phyloP scores from a whole-genome alignment of 768 basidiomycete species.

The Amanita rimosa region DNA sequence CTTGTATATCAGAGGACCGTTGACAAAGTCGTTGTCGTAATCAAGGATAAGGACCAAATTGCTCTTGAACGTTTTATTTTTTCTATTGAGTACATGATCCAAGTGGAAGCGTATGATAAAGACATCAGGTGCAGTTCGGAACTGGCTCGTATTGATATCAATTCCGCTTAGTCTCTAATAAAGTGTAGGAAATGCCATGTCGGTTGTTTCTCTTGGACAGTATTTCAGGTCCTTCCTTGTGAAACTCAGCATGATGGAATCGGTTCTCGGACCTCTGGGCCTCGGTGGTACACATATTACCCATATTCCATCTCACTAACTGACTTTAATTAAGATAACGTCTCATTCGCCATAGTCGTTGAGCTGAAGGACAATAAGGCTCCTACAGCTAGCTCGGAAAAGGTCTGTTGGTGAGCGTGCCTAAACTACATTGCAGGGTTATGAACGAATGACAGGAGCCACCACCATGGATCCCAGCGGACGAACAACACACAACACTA shows the following conservation, averaged over 20 bases:
- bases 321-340: conserved; percentile 34
- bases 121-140: conserved; percentile 47
- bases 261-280: conserved; percentile 50
- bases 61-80: conserved; percentile 89
- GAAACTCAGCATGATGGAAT: conserved; percentile 70
- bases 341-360: conserved; percentile 74
- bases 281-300: conserved; percentile 31
- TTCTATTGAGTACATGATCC: conserved; percentile 72
- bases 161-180: neutral
- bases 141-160: neutral
- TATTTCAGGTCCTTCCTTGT: conserved; percentile 78
- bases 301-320: neutral
- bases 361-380: conserved; percentile 62
- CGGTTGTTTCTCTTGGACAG: conserved; percentile 48
- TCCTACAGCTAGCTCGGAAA: conserved; percentile 38
- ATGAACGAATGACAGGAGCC: conserved; percentile 33
- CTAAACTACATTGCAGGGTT: neutral
- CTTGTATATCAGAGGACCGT: conserved; percentile 56
- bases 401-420: conserved; percentile 20
- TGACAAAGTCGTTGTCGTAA: conserved; percentile 71
- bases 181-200: conserved; percentile 67
- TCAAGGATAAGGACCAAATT: conserved; percentile 71
- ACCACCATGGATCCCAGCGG: conserved; percentile 74
- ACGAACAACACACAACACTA: conserved; percentile 54
- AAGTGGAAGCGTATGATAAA: conserved; percentile 59